Base-by-base conservation (phyloP, 805 yeast genomes). In the Lipomyces sp. region DNA sequence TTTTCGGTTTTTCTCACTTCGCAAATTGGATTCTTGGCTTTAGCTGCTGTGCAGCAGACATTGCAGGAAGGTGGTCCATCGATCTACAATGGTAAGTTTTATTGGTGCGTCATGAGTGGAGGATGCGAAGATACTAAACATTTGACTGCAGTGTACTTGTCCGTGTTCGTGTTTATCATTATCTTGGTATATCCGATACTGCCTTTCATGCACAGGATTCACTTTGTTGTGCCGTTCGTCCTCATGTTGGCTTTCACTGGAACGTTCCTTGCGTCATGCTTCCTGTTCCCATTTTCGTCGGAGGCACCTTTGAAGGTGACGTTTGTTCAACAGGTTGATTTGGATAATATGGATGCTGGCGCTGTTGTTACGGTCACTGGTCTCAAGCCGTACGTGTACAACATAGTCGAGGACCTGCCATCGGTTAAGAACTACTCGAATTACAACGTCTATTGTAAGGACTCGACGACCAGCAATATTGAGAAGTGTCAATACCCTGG, bases 11-110 rank as follows among this genome's bases (percentile, higher is more conserved):
- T 84, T 42, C 73, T 88, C 45, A 73, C 87, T n/a, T 83, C 85
- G 71, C 83, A 84, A 64, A 77, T 82, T 48, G 87, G 89, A 4
- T 83, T 81, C 65, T 76, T 90, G 65, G 73, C 87, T 1, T 74
- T 90, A 42, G 87, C 86, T 65, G 95, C 90, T 0, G 68, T 89
- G 29, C 84, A 84, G 72, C 92, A 90, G 77, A 85, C 93, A 0
- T 82, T 86, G 29, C 92, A 88, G 73, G 97, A 92, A 74, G 84
- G 88, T 5, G 82, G 71, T 8, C 65, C 67, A 15, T 32, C 71
- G 11, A 53, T 68, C 42, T 68, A 68, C 57, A 68, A 68, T 34
- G 69, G 62, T 63, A 42, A 8, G 62, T 61, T 15, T 32, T 33
- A 8, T 8, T 48, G 13, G 8, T 10, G n/a, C 11, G 13, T 39